Conservation (phyloP, 345 rosid genomes). For the Erucastrum elatum region DNA sequence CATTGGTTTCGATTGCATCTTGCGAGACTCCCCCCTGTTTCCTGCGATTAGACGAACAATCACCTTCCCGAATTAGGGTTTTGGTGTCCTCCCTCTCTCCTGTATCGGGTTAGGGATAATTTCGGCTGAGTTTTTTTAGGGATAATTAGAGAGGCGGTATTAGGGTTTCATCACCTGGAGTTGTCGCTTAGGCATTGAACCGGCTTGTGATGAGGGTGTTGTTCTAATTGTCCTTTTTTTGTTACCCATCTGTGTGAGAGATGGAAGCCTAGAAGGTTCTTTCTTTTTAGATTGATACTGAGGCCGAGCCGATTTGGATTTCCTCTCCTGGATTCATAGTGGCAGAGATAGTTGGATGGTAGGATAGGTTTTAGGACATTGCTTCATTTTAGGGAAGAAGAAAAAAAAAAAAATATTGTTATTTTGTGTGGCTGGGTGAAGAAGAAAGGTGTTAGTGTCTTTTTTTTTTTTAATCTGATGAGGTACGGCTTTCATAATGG, state of each 20-base stretch:
- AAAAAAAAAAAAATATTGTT: background rate
- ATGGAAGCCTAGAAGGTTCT: slow-evolving; percentile 48
- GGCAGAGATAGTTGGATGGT: background rate
- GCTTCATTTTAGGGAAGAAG: background rate
- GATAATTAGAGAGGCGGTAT: slow-evolving; percentile 20
- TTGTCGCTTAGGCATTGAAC: slow-evolving; percentile 20
- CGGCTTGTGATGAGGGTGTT: slow-evolving; percentile 27
- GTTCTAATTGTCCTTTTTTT: slow-evolving; percentile 24
- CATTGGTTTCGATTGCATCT: slow-evolving; percentile 40
- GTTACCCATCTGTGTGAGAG: slow-evolving; percentile 47
- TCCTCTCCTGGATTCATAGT: background rate
- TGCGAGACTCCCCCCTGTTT: background rate
- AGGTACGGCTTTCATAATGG: background rate
- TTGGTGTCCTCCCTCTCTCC: slow-evolving; percentile 3
- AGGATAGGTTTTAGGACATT: background rate
- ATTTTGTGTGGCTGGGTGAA: background rate
- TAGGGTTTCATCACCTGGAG: slow-evolving; percentile 39
- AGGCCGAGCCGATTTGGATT: background rate
- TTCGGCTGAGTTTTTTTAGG: background rate
- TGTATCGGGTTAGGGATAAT: background rate
- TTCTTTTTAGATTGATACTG: background rate
- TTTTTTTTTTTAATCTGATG: background rate
- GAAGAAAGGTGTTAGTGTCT: background rate
- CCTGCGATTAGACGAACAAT: slow-evolving; percentile 15
- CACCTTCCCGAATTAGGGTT: slow-evolving; percentile 28